Evolutionary conservation across 371 early-diverging fungal genomes (phyloP).

Genomic region (Zancudomyces culisetae): DNA sequence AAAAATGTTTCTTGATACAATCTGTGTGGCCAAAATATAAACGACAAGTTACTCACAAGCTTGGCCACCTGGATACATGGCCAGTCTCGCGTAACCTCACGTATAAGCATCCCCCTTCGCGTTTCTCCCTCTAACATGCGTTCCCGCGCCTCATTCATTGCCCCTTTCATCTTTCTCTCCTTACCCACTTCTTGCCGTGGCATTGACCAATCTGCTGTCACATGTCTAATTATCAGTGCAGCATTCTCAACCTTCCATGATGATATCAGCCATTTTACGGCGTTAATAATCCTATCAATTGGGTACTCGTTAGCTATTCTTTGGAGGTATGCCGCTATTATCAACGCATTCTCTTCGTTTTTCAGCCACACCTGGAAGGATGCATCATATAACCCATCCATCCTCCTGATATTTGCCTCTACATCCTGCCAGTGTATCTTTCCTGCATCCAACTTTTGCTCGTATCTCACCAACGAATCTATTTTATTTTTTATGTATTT

Average conservation of each 20-base stretch:
- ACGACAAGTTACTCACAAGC: conserved; percentile 18
- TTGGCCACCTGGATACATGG: conserved; percentile 23
- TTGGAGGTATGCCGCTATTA: conserved; percentile 42
- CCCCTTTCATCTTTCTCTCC: neutral
- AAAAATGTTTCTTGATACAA: conserved; percentile 37
- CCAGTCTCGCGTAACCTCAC: conserved; percentile 27
- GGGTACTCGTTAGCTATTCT: conserved; percentile 53
- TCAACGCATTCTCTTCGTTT: conserved; percentile 48
- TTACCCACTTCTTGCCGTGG: conserved; percentile 13
- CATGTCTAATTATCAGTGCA: conserved; percentile 35
- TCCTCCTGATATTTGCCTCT: conserved; percentile 37
- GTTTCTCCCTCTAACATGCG: conserved; percentile 17
- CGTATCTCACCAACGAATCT: neutral
- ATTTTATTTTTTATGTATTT: neutral
- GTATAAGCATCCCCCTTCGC: conserved; percentile 21
- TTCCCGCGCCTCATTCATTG: conserved; percentile 2
- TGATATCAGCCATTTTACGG: conserved; percentile 45
- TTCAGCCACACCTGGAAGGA: conserved; percentile 52
- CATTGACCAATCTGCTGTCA: conserved; percentile 41
- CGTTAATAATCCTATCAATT: conserved; percentile 41
- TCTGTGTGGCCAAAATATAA: conserved; percentile 22
- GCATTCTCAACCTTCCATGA: conserved; percentile 47
- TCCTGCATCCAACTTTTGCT: neutral
- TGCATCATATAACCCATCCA: conserved; percentile 52
- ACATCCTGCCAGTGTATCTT: conserved; percentile 35